Evolutionary conservation across 495 filamentous ascomycete genomes (phyloP), one percentile per base, ranked within the genome.

Genomic region (Neurospora tetraspora): DNA sequence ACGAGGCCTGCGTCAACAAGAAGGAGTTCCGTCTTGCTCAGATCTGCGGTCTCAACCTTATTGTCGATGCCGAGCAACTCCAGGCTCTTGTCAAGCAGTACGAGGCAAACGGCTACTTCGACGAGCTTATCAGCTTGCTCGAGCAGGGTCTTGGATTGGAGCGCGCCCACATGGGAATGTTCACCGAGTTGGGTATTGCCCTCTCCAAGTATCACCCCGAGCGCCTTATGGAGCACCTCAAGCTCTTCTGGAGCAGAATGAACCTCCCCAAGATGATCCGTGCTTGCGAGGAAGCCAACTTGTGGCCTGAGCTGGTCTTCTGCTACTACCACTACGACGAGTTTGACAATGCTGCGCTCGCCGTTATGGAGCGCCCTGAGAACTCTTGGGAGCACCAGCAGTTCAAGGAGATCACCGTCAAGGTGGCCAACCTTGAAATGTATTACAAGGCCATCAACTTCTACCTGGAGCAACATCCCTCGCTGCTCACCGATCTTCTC

Each of bases 371-470:
- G 87, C 93, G 96, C 76, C 93, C 96, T 42, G 91, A 97, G 70
- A 95, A 98, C 83, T 93, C 96, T 4, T 99, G 96, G 96, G 96
- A 99, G 82, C 96, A 99, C 84, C 96, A 98, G 83, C 96, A 95
- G 38, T 98, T 99, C 91, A 98, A 98, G 89, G 96, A 98, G 81
- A 98, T 97, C 74, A 87, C 97, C 72, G 90, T 97, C 84, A 98
- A 98, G 89, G 95, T 97, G 74, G 93, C 96, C 77, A 99, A 99
- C 83, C 82, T 98, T 78, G 96, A 99, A 83, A 98, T 99, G 80
- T 98, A 97, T 84, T 99, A 99, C 86, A 93, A 94, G 39, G 92
- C 94, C 37, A 88, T 99, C 76, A 97, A 94, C 87, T 98, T 98
- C 86, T 99, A 99, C 83, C 88, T 98, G 43, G 92, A 98, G 82